phyloP scores from a whole-genome alignment of 208 protist genomes.

The Trypanosoma cruzi region DNA sequence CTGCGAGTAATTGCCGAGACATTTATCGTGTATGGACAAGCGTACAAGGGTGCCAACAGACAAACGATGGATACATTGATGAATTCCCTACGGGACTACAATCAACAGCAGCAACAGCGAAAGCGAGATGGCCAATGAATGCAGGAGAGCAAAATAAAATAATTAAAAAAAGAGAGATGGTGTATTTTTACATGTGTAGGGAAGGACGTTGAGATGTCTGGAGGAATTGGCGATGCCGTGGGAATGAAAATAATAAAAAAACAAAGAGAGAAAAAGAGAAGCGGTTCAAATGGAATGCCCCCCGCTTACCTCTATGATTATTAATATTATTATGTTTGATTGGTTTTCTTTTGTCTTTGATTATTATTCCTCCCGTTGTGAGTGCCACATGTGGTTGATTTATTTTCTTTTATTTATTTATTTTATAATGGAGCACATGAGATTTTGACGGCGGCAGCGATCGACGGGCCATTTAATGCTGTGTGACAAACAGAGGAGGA shows the following conservation, averaged over 20 bases:
- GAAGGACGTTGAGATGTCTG: background rate
- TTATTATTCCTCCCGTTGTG: too few species aligned
- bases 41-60: constrained; percentile 76
- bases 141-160: background rate
- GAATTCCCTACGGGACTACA: constrained; percentile 76
- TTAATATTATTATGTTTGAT: background rate
- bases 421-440: too few species aligned
- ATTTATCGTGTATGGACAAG: constrained; percentile 71
- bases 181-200: background rate
- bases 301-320: background rate
- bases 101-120: constrained; percentile 59
- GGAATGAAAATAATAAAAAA: background rate
- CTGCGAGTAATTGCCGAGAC: constrained; percentile 51
- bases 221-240: background rate
- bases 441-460: too few species aligned
- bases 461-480: too few species aligned
- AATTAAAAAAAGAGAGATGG: background rate
- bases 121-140: constrained; percentile 23
- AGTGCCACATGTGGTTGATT: too few species aligned
- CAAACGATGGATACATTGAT: constrained; percentile 82
- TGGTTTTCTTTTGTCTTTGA: background rate
- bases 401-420: too few species aligned
- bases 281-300: background rate
- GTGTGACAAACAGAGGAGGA: too few species aligned
- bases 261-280: background rate